phyloP scores from a whole-genome alignment of 352 stramenopile genomes.

The Blastocystis sp. region DNA sequence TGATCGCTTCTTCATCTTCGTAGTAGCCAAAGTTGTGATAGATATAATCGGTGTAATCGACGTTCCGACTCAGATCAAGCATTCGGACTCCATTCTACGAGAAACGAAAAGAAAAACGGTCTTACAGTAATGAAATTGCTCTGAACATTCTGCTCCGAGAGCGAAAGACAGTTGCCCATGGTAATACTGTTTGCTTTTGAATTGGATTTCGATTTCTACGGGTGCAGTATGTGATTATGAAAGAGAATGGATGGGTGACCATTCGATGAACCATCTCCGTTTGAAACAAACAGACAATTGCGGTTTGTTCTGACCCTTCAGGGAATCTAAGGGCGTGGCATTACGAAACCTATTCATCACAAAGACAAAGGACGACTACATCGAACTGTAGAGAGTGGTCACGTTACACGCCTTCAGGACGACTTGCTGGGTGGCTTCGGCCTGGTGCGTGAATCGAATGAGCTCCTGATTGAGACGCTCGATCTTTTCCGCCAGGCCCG shows the following conservation, averaged over 20 bases:
- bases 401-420: not conserved
- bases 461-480: conserved; percentile 6
- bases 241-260: no score
- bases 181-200: no score
- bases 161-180: not conserved
- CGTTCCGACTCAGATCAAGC: conserved; percentile 36
- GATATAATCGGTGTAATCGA: conserved; percentile 53
- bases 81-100: conserved; percentile 10
- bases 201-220: no score
- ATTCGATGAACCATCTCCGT: not conserved
- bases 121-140: not conserved
- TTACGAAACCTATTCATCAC: not conserved
- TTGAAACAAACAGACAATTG: not conserved
- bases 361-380: not conserved
- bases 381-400: not conserved
- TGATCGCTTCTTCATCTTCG: not conserved
- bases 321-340: not conserved
- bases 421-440: not conserved
- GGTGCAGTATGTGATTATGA: not conserved
- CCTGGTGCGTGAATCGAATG: conserved; percentile 10
- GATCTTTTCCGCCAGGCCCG: conserved; percentile 18
- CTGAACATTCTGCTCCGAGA: not conserved
- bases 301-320: not conserved
- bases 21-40: not conserved
- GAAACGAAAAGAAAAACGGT: not conserved